Conservation (phyloP, 2,329 filamentous ascomycete genomes). For the Trichoderma atrobrunneum region DNA sequence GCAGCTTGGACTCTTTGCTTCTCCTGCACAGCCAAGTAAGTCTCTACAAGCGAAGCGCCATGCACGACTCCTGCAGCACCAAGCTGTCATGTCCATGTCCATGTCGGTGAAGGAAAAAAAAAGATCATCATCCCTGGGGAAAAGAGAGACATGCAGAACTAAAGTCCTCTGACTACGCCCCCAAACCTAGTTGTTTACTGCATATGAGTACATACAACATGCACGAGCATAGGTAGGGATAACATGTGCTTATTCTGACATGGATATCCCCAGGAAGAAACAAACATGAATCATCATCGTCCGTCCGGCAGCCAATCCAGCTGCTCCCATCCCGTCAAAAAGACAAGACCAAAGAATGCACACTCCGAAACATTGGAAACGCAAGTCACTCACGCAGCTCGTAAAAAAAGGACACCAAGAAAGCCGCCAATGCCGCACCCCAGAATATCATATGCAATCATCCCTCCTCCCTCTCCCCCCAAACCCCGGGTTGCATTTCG, state of each 20-base stretch:
- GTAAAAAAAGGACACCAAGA: neutral
- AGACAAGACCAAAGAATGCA: neutral
- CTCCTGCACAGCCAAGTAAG: neutral
- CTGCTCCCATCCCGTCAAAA: neutral
- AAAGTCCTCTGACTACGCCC: neutral
- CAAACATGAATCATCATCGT: neutral
- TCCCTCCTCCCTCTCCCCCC: neutral
- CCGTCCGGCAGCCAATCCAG: neutral
- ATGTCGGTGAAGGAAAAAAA: neutral
- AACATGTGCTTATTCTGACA: neutral
- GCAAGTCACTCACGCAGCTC: slow-evolving; percentile 5
- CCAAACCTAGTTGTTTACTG: neutral
- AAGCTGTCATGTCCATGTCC: neutral
- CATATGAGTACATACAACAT: neutral
- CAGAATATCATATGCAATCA: slow-evolving; percentile 7
- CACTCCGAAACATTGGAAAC: neutral
- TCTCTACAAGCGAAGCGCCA: neutral
- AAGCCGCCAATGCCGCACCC: slow-evolving; percentile 11
- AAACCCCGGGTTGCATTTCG: neutral
- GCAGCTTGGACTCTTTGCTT: neutral
- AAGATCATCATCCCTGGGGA: neutral
- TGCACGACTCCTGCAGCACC: neutral
- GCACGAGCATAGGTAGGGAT: neutral
- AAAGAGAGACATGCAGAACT: neutral
- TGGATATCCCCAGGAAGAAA: neutral